Conservation (phyloP, 305 asterid species). For the Nicotiana rustica region DNA sequence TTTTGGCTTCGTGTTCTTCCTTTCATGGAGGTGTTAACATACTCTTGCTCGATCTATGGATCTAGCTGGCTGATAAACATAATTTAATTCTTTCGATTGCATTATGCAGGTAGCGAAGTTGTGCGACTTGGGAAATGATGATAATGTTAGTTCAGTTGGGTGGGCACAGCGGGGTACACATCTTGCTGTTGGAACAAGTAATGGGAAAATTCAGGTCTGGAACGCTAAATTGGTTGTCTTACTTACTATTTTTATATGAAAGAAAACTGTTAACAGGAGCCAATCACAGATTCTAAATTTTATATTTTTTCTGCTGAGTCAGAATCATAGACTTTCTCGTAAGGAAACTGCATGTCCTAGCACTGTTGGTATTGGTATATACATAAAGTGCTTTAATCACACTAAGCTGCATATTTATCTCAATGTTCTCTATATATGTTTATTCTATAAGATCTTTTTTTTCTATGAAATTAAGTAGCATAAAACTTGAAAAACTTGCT, state of each 20-base stretch:
- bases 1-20: background rate
- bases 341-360: background rate
- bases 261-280: background rate
- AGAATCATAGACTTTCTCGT: background rate
- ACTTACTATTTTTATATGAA: background rate
- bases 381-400: background rate
- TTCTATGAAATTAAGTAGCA: no score
- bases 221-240: constrained; percentile 4
- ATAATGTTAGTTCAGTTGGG: constrained; percentile 81
- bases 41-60: background rate
- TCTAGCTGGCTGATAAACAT: background rate
- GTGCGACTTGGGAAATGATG: constrained; percentile 84
- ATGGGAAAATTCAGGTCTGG: constrained; percentile 79
- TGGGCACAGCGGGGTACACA: constrained; percentile 90
- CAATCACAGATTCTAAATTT: background rate
- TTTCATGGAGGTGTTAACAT: background rate
- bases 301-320: background rate
- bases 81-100: background rate
- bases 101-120: constrained; percentile 74
- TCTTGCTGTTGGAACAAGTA: constrained; percentile 91
- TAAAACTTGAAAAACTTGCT: no score
- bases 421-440: background rate
- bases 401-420: background rate
- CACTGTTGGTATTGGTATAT: background rate
- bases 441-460: no score